phyloP scores from a whole-genome alignment of 2,329 filamentous ascomycete species.

The Botrytis cinerea region DNA sequence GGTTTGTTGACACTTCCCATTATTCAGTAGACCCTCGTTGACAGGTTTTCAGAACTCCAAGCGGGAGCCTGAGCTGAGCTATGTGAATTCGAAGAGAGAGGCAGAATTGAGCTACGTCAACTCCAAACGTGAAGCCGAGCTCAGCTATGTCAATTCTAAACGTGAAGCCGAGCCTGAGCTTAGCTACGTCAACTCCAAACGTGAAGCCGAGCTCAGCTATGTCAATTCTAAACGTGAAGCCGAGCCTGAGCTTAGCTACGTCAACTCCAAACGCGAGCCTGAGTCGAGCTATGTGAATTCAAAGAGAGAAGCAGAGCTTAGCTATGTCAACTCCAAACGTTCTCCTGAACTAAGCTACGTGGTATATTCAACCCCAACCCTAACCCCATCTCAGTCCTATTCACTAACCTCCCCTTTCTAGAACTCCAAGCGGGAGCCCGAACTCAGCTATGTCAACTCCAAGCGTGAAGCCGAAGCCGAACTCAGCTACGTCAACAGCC shows the following conservation, averaged over 20 bases:
- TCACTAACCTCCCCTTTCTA: background rate
- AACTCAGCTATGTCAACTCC: background rate
- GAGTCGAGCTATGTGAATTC: background rate
- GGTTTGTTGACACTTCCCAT: background rate
- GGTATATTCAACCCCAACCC: background rate
- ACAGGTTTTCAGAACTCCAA: background rate
- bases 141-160: background rate
- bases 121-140: background rate
- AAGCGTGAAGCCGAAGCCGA: background rate
- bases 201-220: background rate
- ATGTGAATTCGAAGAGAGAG: background rate
- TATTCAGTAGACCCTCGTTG: background rate
- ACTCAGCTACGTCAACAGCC: background rate
- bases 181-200: background rate
- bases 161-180: background rate
- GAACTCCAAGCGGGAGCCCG: background rate
- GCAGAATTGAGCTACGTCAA: background rate
- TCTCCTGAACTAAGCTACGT: background rate
- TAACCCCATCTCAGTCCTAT: background rate
- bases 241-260: too few relatives aligned
- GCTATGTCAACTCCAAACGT: background rate
- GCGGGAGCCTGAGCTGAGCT: background rate
- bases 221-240: background rate
- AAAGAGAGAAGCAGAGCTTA: too few relatives aligned
- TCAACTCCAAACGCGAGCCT: background rate